Evolutionary conservation across 345 rosid genomes (phyloP), one percentile per base, ranked within the genome.

Genomic region (Pelargonium nanum): DNA sequence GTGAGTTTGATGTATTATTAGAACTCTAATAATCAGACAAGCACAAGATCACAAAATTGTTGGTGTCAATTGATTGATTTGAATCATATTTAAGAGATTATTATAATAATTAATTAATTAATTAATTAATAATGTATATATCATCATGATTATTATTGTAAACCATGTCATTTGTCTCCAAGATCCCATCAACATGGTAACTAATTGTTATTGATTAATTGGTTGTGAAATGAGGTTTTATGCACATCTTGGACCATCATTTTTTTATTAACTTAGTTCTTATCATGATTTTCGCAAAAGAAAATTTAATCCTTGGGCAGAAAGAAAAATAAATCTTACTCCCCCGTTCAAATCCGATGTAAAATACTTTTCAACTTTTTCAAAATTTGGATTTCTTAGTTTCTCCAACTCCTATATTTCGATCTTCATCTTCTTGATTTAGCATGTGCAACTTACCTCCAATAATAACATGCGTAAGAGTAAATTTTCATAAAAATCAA

Each of bases 111-210:
- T 17, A 55, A 34, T 1, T 7, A 1, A 24, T 32, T 40, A 32
- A 25, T 22, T 22, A 25, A 55, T 51, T 21, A 52, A 15, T 53
- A n/a, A 48, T 17, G n/a, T 55, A 51, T 25, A 24, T 23, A 25
- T 51, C 20, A 57, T 59, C 20, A 3, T 20, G 20, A 44, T 25
- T 26, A 52, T 17, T 24, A 1, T 21, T 25, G 66, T 28, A 12
- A 1, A 40, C 25, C 19, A 57, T 61, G 64, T 52, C 53, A 59
- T 56, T n/a, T 63, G 74, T 65, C 72, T 57, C 74, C 69, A 60
- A 26, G 22, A 72, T 62, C 59, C 71, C 75, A 70, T 65, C 77
- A 57, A 67, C 57, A 28, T 61, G 20, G 1, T 58, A 25, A 17
- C 6, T 59, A 40, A 55, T 56, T 63, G 23, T 48, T 6, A 26